A percentile compares a stretch with the other conserved stretches of the same genome.
phyloP scores from a whole-genome alignment of 2,329 filamentous ascomycete genomes.

The Clonostachys sp. region DNA sequence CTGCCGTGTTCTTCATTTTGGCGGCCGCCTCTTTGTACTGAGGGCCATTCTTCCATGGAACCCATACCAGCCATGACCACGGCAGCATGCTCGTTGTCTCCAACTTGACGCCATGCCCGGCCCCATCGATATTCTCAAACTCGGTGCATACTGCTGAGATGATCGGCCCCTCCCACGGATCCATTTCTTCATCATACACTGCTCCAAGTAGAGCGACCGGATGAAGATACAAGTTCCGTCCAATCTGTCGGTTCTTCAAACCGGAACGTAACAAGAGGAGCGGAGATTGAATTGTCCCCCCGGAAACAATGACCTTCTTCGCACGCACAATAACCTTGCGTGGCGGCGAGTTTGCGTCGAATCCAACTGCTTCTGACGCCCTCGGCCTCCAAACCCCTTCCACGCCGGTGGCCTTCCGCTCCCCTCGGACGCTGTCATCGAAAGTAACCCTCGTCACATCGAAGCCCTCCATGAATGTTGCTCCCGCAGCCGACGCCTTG shows the following conservation, averaged over 20 bases:
- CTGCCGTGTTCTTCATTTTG: neutral
- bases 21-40: neutral
- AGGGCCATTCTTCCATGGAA: neutral
- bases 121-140: constrained; percentile 1
- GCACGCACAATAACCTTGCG: neutral
- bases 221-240: constrained; percentile 1
- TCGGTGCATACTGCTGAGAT: constrained; percentile 1
- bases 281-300: neutral
- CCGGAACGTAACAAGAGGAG: constrained; percentile 1
- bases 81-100: constrained; percentile 1
- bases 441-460: constrained; percentile 63
- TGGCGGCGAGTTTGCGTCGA: neutral
- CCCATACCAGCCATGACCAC: constrained; percentile 1
- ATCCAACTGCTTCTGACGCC: too few relatives aligned
- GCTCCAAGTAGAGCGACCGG: neutral
- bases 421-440: constrained; percentile 35
- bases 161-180: constrained; percentile 1
- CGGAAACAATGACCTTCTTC: constrained; percentile 1
- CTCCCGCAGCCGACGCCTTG: constrained; percentile 66
- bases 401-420: constrained; percentile 52
- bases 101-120: constrained; percentile 1
- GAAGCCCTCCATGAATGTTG: constrained; percentile 73
- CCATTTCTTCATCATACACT: neutral
- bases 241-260: neutral
- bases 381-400: constrained; percentile 63